Evolutionary conservation across 1,139 yeast genomes (phyloP).

Genomic region (Candida sanyaensis): DNA sequence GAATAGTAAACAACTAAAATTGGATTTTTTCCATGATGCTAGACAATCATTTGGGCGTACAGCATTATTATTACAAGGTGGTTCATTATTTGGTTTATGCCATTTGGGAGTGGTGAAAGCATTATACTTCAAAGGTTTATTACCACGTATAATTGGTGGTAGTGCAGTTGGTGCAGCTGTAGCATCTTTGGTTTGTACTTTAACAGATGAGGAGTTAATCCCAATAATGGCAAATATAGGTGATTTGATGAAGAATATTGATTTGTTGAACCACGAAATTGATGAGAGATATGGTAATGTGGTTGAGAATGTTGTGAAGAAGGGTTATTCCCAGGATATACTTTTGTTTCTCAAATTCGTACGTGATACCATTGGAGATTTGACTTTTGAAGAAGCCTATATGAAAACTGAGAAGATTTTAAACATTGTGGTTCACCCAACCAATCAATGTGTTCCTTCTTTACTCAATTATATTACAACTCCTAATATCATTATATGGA

Average conservation of each 20-base stretch:
- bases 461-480: conserved; percentile 88
- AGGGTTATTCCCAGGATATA: conserved; percentile 86
- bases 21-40: conserved; percentile 88
- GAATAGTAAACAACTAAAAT: conserved; percentile 60
- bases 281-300: conserved; percentile 67
- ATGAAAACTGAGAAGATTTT: conserved; percentile 79
- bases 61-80: conserved; percentile 89
- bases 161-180: conserved; percentile 94
- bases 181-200: conserved; percentile 79
- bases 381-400: conserved; percentile 93
- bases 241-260: conserved; percentile 53
- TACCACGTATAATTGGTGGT: conserved; percentile 89
- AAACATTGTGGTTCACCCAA: conserved; percentile 88
- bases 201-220: conserved; percentile 57
- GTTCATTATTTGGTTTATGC: conserved; percentile 89
- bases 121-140: conserved; percentile 64
- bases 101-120: conserved; percentile 92
- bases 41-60: conserved; percentile 89
- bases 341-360: conserved; percentile 78
- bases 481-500: conserved; percentile 90
- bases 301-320: conserved; percentile 63
- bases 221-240: conserved; percentile 48
- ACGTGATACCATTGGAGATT: conserved; percentile 71
- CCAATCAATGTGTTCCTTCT: conserved; percentile 70
- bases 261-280: conserved; percentile 52